A percentile compares a stretch with the other conserved stretches of the same genome.
Evolutionary conservation across 306 rosid genomes (phyloP).

Genomic region (Vicia villosa): DNA sequence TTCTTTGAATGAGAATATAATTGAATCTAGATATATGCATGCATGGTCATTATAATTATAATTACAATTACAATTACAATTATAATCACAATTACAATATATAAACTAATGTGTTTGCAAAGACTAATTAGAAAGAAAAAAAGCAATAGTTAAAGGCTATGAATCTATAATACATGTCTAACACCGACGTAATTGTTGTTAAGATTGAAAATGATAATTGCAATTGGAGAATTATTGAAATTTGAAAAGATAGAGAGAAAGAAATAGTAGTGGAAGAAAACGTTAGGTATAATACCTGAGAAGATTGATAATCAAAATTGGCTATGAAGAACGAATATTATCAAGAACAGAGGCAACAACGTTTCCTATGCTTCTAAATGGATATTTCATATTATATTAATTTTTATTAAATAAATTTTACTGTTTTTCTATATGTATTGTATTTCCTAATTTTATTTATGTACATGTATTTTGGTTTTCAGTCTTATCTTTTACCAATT

Average conservation of each 20-base stretch:
- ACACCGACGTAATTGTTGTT: background rate
- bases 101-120: background rate
- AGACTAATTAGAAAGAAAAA: background rate
- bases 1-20: background rate
- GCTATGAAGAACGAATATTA: too few relatives aligned
- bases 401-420: too few relatives aligned
- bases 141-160: background rate
- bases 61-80: background rate
- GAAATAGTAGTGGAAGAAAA: background rate
- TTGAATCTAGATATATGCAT: too few relatives aligned
- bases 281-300: constrained; percentile 30
- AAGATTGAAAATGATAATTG: background rate
- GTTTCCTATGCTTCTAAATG: constrained; percentile 45
- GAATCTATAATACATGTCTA: background rate
- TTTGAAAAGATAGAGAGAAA: background rate
- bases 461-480: too few relatives aligned
- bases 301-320: background rate
- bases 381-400: constrained; percentile 7
- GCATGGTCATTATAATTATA: background rate
- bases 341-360: constrained; percentile 26
- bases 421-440: too few relatives aligned
- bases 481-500: too few relatives aligned
- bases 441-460: too few relatives aligned
- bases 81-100: background rate
- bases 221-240: background rate